Evolutionary conservation across 2,329 filamentous ascomycete species (phyloP), one percentile per base, ranked within the genome.

Genomic region (Fusarium tanahbumbuense): DNA sequence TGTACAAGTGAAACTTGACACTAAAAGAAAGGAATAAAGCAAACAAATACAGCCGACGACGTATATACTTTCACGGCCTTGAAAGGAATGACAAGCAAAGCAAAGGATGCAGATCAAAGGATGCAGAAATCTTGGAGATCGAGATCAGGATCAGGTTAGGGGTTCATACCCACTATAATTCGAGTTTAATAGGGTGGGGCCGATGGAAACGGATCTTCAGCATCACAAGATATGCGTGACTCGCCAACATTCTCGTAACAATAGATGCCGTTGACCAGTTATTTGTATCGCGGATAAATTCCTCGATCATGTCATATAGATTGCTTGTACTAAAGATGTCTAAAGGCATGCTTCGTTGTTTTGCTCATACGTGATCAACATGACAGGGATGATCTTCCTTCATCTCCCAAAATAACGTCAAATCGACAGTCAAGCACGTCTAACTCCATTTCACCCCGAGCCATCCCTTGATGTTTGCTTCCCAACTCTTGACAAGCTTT

Each of bases 381-480:
- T 10, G 18, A 37, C 34, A 37, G 18, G 34, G 34, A 37, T 37
- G 6, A 37, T n/a, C 18, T 4, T 37, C 34, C 34, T 37, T 37
- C 18, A n/a, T 37, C 34, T 37, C 34, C 34, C 34, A n/a, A n/a
- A 52, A 8, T 22, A 28, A 9, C 22, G 22, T 40, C 32, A n/a
- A n/a, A n/a, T n/a, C n/a, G n/a, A n/a, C n/a, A n/a, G n/a, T n/a
- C n/a, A n/a, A n/a, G n/a, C n/a, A n/a, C n/a, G 22, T 40, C 32
- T 73, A 79, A 37, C 65, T 72, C 79, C 79, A 81, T 44, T 74
- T 76, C 4, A 81, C 78, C 41, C 75, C 69, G 32, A 71, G 71
- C 80, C 80, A 82, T 6, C 77, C 79, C 53, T 74, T 76, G 1
- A 80, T 48, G 20, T 80, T 81, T 27, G 59, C 66, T 55, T 73